Evolutionary conservation across 371 early-diverging fungal genomes (phyloP).

Genomic region (Conidiobolus incongruus): DNA sequence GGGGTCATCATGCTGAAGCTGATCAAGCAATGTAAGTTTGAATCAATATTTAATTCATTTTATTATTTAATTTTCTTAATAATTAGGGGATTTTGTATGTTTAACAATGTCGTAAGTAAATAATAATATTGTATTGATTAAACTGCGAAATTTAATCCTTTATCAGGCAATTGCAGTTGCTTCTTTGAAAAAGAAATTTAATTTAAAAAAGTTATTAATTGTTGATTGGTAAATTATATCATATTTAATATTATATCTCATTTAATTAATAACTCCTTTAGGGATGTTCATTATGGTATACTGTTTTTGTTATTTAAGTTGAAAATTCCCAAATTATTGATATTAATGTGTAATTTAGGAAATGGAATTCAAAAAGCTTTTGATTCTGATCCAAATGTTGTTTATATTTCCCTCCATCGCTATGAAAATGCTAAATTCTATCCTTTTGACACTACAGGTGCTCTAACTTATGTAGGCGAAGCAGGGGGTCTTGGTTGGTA

Average conservation of each 20-base stretch:
- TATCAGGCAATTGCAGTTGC: constrained; percentile 39
- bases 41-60: neutral
- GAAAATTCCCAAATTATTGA: too few species aligned
- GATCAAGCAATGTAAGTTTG: constrained; percentile 16
- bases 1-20: constrained; percentile 72
- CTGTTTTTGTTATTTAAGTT: too few species aligned
- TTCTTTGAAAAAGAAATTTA: constrained; percentile 18
- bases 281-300: constrained; percentile 80
- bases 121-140: neutral
- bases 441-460: constrained; percentile 32
- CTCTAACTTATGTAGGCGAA: constrained; percentile 26
- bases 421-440: constrained; percentile 57
- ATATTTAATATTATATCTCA: constrained; percentile 1
- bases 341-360: constrained; percentile 12
- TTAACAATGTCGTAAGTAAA: constrained; percentile 47
- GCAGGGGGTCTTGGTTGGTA: constrained; percentile 37
- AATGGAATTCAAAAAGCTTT: constrained; percentile 80
- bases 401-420: constrained; percentile 71
- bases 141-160: neutral
- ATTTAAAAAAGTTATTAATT: constrained; percentile 38
- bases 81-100: constrained; percentile 65
- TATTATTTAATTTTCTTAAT: constrained; percentile 3
- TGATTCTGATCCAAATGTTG: constrained; percentile 41
- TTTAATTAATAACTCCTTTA: constrained; percentile 5
- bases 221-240: constrained; percentile 53